phyloP scores from a whole-genome alignment of 1,139 yeast genomes.

The Candida frijolesensis region DNA sequence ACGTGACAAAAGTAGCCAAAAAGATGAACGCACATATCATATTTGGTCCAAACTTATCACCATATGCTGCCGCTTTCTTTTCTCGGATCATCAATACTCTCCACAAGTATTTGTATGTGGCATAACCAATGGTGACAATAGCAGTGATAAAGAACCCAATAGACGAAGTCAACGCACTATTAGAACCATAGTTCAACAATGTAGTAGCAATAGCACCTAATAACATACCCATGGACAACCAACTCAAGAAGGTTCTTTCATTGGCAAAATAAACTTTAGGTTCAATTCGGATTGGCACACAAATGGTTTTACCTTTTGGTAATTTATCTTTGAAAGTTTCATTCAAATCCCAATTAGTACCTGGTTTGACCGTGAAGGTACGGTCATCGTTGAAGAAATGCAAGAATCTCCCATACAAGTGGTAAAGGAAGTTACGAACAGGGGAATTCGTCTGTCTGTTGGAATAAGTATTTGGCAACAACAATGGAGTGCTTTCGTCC shows the following conservation, averaged over 20 bases:
- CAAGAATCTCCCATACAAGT: constrained; percentile 40
- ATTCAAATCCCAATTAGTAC: constrained; percentile 73
- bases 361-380: constrained; percentile 74
- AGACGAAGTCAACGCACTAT: constrained; percentile 75
- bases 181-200: constrained; percentile 68
- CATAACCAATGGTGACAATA: constrained; percentile 67
- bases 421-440: constrained; percentile 32
- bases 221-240: constrained; percentile 75
- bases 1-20: constrained; percentile 71
- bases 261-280: constrained; percentile 87
- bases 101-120: constrained; percentile 77
- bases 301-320: constrained; percentile 77
- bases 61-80: constrained; percentile 81
- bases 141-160: constrained; percentile 89
- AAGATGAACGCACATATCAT: constrained; percentile 76
- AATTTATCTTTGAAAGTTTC: constrained; percentile 51
- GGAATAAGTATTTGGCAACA: constrained; percentile 39
- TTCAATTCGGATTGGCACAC: constrained; percentile 79
- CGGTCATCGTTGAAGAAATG: constrained; percentile 65
- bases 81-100: constrained; percentile 82
- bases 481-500: constrained; percentile 45
- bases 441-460: constrained; percentile 31
- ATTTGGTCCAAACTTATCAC: constrained; percentile 87
- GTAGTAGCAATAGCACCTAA: constrained; percentile 75
- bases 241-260: constrained; percentile 76